These are phyloP conservation scores for Globisporangium paddicum DNA, from an alignment of 352 stramenopile genomes.

Conservation along the genomic window DNA sequence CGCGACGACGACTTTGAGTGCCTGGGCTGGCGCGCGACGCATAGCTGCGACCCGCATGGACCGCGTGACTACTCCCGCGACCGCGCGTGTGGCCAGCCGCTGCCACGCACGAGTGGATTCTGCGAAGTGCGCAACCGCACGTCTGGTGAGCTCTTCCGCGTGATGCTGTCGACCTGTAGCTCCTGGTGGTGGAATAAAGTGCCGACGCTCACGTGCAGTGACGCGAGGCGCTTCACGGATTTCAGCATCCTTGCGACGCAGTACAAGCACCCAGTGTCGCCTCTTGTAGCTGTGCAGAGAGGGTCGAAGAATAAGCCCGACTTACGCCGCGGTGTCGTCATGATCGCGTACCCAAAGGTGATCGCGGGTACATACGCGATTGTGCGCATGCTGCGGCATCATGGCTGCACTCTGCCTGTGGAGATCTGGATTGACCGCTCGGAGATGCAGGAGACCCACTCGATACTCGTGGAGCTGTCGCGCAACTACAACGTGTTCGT, in stretches of 20 bases:
- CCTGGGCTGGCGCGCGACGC: slow-evolving; percentile 65
- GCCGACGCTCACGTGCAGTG: slow-evolving; percentile 43
- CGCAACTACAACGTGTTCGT: slow-evolving; percentile 11
- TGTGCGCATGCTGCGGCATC: slow-evolving; percentile 18
- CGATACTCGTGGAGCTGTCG: slow-evolving; percentile 11
- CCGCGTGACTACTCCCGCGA: slow-evolving; percentile 32
- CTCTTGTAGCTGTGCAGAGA: neutral
- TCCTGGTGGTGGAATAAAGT: slow-evolving; percentile 57
- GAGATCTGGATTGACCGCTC: slow-evolving; percentile 22
- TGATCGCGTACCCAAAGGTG: slow-evolving; percentile 27
- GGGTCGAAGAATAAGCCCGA: neutral
- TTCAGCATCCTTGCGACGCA: slow-evolving; percentile 45
- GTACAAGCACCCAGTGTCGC: slow-evolving; percentile 21
- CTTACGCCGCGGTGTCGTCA: slow-evolving; percentile 10
- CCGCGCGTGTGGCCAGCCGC: slow-evolving; percentile 30
- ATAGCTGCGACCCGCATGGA: slow-evolving; percentile 53
- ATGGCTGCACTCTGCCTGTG: slow-evolving; percentile 19
- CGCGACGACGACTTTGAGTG: slow-evolving; percentile 60
- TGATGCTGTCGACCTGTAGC: slow-evolving; percentile 67
- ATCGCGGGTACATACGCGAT: slow-evolving; percentile 22
- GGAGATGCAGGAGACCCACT: slow-evolving; percentile 22
- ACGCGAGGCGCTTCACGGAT: slow-evolving; percentile 51
- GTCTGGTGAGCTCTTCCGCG: slow-evolving; percentile 35
- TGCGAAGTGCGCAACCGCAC: slow-evolving; percentile 64
- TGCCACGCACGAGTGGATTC: slow-evolving; percentile 43